Conservation (phyloP, 192 early-diverging fungal species). For the Geosiphon pyriformis region DNA sequence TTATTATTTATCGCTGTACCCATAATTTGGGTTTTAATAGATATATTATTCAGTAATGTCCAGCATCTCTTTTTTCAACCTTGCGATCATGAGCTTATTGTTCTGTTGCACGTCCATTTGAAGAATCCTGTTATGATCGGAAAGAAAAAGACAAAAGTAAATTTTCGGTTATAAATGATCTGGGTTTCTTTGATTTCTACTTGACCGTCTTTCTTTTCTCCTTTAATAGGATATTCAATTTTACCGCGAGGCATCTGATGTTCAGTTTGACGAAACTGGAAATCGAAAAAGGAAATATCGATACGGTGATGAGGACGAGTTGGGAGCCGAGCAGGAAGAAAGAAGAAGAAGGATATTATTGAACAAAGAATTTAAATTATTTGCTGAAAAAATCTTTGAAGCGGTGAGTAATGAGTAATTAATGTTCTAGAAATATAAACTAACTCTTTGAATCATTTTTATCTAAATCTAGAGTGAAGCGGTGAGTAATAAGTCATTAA, state of each 20-base stretch:
- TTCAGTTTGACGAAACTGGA: slow-evolving; percentile 95
- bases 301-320: slow-evolving; percentile 98
- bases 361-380: slow-evolving; percentile 91
- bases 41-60: slow-evolving; percentile 96
- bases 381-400: slow-evolving; percentile 86
- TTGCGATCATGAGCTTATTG: slow-evolving; percentile 94
- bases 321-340: slow-evolving; percentile 94
- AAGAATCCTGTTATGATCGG: slow-evolving; percentile 97
- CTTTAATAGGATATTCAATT: slow-evolving; percentile 88
- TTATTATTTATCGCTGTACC: slow-evolving; percentile 3
- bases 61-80: slow-evolving; percentile 98
- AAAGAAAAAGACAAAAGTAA: slow-evolving; percentile 90
- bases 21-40: slow-evolving; percentile 33
- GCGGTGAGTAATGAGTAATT: slow-evolving; percentile 41
- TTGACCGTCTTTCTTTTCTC: slow-evolving; percentile 2
- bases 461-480: too few relatives aligned
- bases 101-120: slow-evolving; percentile 91
- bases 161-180: neutral
- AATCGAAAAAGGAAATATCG: slow-evolving; percentile 76
- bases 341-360: slow-evolving; percentile 73
- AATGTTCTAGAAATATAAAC: neutral
- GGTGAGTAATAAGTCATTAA: too few relatives aligned
- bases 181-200: neutral
- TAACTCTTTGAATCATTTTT: too few relatives aligned
- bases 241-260: slow-evolving; percentile 93